Percentiles rank a stretch among this genome's conserved stretches.
These are phyloP conservation scores for Aspergillus amoenus DNA, from an alignment of 2,329 filamentous ascomycete genomes.

Conservation along the genomic window DNA sequence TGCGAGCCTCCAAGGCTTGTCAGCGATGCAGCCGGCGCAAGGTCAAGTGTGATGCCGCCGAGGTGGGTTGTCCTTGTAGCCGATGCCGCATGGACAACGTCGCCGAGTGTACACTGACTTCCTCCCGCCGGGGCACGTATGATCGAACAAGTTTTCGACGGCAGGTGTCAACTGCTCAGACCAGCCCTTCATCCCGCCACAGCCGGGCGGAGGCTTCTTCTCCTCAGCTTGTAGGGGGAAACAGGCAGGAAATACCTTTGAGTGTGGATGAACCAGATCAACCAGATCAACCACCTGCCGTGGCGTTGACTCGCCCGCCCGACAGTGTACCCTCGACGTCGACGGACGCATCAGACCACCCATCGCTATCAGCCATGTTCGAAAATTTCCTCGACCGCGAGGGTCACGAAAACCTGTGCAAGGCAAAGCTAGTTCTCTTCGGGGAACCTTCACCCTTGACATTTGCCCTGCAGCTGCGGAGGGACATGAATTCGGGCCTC, in stretches of 20 bases:
- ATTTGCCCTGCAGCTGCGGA: background rate
- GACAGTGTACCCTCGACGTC: background rate
- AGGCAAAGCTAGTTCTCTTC: background rate
- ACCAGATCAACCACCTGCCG: no score
- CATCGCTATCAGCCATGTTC: background rate
- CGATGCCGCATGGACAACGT: background rate
- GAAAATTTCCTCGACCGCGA: background rate
- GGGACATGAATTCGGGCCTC: background rate
- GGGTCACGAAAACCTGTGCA: background rate
- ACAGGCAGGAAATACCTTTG: no score
- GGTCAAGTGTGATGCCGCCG: background rate
- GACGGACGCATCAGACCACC: background rate
- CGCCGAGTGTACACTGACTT: background rate
- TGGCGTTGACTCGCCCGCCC: no score
- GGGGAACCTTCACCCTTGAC: background rate
- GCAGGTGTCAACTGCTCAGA: background rate
- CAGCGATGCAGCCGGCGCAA: background rate
- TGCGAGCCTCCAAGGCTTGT: background rate
- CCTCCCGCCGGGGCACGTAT: background rate
- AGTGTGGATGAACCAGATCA: no score
- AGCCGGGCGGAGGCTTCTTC: no score
- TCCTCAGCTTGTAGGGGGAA: no score
- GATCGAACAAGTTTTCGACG: background rate
- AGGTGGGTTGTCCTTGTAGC: background rate
- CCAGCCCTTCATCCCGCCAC: no score